Conservation (phyloP, 2,329 filamentous ascomycete species). For the Aspergillus awamori region DNA sequence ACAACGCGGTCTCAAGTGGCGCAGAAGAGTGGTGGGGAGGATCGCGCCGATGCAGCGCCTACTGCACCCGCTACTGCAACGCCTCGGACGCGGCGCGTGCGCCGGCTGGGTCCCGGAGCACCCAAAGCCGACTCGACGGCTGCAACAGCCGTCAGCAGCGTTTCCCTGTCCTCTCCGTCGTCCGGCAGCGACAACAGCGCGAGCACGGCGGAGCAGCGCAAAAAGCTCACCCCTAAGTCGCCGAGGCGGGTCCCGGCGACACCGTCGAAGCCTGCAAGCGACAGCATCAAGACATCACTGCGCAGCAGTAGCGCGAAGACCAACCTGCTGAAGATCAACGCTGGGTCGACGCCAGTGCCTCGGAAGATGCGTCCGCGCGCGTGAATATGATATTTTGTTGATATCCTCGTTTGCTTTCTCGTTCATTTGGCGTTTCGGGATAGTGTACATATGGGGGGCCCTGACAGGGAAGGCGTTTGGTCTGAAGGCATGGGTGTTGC, state of each 20-base stretch:
- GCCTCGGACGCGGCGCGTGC: conserved; percentile 35
- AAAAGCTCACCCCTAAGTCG: conserved; percentile 40
- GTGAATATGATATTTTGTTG: conserved; percentile 19
- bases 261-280: conserved; percentile 28
- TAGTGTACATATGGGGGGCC: too few species aligned
- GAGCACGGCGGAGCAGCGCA: conserved; percentile 34
- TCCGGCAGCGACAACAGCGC: neutral
- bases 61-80: conserved; percentile 30
- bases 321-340: conserved; percentile 34
- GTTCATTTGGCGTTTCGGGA: neutral
- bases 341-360: conserved; percentile 42
- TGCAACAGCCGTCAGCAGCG: conserved; percentile 17
- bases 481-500: too few species aligned
- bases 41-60: conserved; percentile 21
- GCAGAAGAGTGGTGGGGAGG: conserved; percentile 24
- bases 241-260: conserved; percentile 28
- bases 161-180: conserved; percentile 20
- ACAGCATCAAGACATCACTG: conserved; percentile 20
- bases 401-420: neutral
- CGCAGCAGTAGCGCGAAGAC: conserved; percentile 28
- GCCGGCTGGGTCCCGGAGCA: conserved; percentile 30
- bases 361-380: conserved; percentile 35
- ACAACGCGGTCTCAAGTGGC: conserved; percentile 28
- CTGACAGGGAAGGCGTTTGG: too few species aligned
- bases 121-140: conserved; percentile 25